Conservation (phyloP, 2,329 filamentous ascomycete genomes). For the Dendrostoma leiphaemia region DNA sequence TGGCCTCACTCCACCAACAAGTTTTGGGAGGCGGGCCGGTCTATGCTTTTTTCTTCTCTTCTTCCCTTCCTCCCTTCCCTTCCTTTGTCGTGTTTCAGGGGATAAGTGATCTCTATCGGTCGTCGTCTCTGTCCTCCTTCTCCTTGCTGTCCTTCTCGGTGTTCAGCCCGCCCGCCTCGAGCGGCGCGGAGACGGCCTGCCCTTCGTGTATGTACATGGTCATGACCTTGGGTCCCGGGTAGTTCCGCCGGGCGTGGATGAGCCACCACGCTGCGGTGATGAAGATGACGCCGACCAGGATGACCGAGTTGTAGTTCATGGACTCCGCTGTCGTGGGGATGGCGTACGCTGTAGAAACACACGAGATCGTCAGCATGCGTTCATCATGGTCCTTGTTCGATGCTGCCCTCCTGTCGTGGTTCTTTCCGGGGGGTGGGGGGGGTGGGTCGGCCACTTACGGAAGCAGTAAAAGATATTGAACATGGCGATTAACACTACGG, state of each 20-base stretch:
- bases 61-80: too few relatives aligned
- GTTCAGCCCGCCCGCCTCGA: constrained; percentile 15
- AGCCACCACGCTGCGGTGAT: constrained; percentile 51
- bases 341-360: constrained; percentile 32
- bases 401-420: background rate
- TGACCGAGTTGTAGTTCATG: constrained; percentile 56
- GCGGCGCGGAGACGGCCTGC: background rate
- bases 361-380: background rate
- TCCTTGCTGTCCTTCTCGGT: background rate
- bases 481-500: constrained; percentile 51
- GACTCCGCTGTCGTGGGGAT: constrained; percentile 37
- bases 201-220: constrained; percentile 39
- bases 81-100: too few relatives aligned
- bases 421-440: background rate
- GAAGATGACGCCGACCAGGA: constrained; percentile 46
- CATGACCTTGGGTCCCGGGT: constrained; percentile 50
- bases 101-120: too few relatives aligned
- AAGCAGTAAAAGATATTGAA: constrained; percentile 62
- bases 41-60: too few relatives aligned
- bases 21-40: too few relatives aligned
- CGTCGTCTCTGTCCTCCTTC: too few relatives aligned
- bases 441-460: constrained; percentile 36
- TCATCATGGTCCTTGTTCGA: too few relatives aligned
- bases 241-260: constrained; percentile 43
- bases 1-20: too few relatives aligned